Conservation (phyloP, 805 yeast species). For the Lipomyces oligophaga region DNA sequence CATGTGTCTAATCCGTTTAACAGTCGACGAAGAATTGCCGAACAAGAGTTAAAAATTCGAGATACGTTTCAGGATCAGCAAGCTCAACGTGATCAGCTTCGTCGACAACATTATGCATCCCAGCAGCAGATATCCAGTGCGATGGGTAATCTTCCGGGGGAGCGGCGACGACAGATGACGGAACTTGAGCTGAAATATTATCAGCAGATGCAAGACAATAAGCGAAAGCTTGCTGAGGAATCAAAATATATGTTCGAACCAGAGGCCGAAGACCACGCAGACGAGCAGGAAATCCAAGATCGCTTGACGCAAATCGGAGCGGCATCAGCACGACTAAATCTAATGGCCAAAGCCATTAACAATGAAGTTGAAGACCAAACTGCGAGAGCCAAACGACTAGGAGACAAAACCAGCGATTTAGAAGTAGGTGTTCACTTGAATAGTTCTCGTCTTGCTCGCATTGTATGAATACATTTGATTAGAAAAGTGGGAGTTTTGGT, state of each 20-base stretch:
- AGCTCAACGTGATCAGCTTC: conserved; percentile 55
- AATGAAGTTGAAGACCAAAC: conserved; percentile 79
- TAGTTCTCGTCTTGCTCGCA: conserved; percentile 60
- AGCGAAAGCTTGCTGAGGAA: conserved; percentile 53
- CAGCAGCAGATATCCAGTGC: conserved; percentile 64
- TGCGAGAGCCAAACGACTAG: conserved; percentile 64
- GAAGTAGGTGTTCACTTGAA: conserved; percentile 81
- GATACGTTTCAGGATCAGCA: conserved; percentile 60
- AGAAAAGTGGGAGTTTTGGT: too few species aligned
- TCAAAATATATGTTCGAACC: conserved; percentile 76
- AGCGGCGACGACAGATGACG: conserved; percentile 22
- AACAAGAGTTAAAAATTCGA: conserved; percentile 66
- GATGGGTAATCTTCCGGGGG: conserved; percentile 29
- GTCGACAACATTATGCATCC: conserved; percentile 56
- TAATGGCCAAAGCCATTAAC: conserved; percentile 66
- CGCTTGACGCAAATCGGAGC: conserved; percentile 74
- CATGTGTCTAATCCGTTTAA: conserved; percentile 84
- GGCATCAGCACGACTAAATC: conserved; percentile 65
- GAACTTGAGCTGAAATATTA: conserved; percentile 18
- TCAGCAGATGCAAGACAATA: conserved; percentile 47
- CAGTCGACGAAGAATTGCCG: conserved; percentile 66
- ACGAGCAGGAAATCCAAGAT: conserved; percentile 79
- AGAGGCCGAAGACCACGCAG: conserved; percentile 87
- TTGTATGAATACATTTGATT: conserved; percentile 38
- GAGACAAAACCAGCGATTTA: conserved; percentile 75